These are phyloP conservation scores for Striga asiatica DNA, from an alignment of 257 asterid genomes.

Conservation along the genomic window DNA sequence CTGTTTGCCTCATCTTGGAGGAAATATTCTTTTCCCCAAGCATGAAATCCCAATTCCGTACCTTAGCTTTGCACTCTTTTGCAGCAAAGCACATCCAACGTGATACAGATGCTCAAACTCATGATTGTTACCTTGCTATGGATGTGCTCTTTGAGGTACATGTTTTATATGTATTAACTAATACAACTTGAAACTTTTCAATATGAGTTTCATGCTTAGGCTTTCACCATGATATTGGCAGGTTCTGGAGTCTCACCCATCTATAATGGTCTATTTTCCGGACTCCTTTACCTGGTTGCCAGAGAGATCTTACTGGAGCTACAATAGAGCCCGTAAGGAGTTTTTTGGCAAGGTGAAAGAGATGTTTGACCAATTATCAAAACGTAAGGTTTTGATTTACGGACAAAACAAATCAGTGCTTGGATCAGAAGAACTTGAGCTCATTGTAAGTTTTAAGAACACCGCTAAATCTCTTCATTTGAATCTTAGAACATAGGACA, in stretches of 20 bases:
- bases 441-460: conserved; percentile 47
- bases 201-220: not conserved
- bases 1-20: no score
- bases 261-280: conserved; percentile 75
- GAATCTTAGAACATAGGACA: not conserved
- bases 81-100: conserved; percentile 73
- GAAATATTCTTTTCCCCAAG: no score
- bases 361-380: conserved; percentile 73
- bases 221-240: conserved; percentile 15
- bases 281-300: conserved; percentile 79
- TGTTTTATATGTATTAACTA: conserved; percentile 6
- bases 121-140: conserved; percentile 74
- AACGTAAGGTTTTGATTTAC: conserved; percentile 71
- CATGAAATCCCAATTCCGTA: no score
- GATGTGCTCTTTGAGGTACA: conserved; percentile 84
- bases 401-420: conserved; percentile 69
- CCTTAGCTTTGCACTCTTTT: conserved; percentile 4
- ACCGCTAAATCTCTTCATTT: not conserved
- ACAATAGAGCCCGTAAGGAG: conserved; percentile 55
- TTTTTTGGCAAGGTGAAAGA: conserved; percentile 58
- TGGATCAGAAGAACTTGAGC: conserved; percentile 69
- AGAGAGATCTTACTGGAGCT: conserved; percentile 57
- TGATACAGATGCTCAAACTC: conserved; percentile 74
- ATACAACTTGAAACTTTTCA: not conserved
- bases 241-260: conserved; percentile 74